Base-by-base conservation (phyloP, 2,329 filamentous ascomycete species). In the Diaporthe batatas region DNA sequence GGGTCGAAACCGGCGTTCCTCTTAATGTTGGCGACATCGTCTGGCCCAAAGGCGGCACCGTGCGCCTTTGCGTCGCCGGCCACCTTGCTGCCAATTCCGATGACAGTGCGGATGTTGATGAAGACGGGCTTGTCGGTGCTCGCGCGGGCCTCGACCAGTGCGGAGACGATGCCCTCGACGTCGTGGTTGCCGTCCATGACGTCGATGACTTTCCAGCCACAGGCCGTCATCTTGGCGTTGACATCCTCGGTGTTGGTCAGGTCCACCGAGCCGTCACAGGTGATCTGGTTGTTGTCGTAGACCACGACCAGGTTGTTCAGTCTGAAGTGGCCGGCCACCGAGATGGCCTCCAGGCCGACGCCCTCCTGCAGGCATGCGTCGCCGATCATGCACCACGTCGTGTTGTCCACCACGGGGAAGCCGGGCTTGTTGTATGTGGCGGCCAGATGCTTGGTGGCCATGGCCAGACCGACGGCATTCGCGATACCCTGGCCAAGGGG, bases 231-330 rank as follows among this genome's bases (percentile, higher is more conserved):
- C 79, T 89, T 90, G 3, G 81, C 79, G 72, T 89, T 88, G 62
- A 88, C 80, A 72, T 90, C 86, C 75, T 90, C 88, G 1, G 82
- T 86, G 73, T 87, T 88, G 2, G 84, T 80, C 84, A 88, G 77
- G 68, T 88, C 86, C 0, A 89, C 84, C 0, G 84, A 83, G 1
- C 88, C 88, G 70, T 90, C 88, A 71, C 87, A 90, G 6, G 87
- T 89, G 44, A 90, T 83, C 73, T 87, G 84, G 77, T 90, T 90
- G 77, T 90, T 90, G 76, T 90, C 88, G 73, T 89, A 90, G 47
- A 67, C 32, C 18, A 90, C 77, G 0, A 83, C 85, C 21, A 90
- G 78, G 77, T 90, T 89, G 76, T 88, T 84, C 3, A 90, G 79
- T 64, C 81, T 82, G 74, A 84, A 80, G 76, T 87, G 86, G 0